phyloP scores from a whole-genome alignment of 2,329 filamentous ascomycete genomes.

The Apiospora saccharicola region DNA sequence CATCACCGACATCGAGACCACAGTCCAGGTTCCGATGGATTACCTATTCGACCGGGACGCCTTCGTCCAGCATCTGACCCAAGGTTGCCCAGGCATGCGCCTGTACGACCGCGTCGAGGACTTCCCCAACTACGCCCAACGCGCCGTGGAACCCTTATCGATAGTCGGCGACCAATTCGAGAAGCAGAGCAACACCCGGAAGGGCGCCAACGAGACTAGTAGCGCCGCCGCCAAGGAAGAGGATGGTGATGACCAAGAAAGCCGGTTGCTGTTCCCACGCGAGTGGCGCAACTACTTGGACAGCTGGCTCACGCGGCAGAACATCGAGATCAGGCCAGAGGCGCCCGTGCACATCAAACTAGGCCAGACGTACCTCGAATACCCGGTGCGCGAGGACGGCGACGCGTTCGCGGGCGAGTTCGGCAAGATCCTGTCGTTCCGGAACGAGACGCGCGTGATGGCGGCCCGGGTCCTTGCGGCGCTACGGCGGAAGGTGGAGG shows the following conservation, averaged over 20 bases:
- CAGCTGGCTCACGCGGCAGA: slow-evolving; percentile 38
- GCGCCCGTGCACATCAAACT: slow-evolving; percentile 39
- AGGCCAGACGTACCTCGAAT: slow-evolving; percentile 47
- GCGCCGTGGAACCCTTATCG: slow-evolving; percentile 30
- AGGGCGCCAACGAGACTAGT: neutral
- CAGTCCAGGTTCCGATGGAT: slow-evolving; percentile 39
- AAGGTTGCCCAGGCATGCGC: slow-evolving; percentile 39
- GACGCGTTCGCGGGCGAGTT: slow-evolving; percentile 42
- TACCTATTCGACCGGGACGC: slow-evolving; percentile 40
- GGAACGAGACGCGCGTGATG: slow-evolving; percentile 40
- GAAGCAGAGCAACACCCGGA: slow-evolving; percentile 33
- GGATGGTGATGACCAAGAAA: neutral
- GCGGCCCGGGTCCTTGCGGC: slow-evolving; percentile 39
- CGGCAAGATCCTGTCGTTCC: slow-evolving; percentile 44
- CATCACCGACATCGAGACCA: slow-evolving; percentile 41
- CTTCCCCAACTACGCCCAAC: slow-evolving; percentile 37
- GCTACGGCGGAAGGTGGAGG: too few species aligned
- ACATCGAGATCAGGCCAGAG: slow-evolving; percentile 27
- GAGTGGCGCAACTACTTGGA: slow-evolving; percentile 41
- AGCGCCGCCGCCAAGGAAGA: too few species aligned
- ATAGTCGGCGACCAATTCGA: slow-evolving; percentile 43
- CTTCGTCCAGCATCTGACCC: slow-evolving; percentile 36
- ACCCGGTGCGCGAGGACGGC: slow-evolving; percentile 46
- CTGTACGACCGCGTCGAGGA: slow-evolving; percentile 40
- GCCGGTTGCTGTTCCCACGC: slow-evolving; percentile 31